Evolutionary conservation across 2,329 filamentous ascomycete genomes (phyloP), one percentile per base, ranked within the genome.

Genomic region (Hymenoscyphus albidus): DNA sequence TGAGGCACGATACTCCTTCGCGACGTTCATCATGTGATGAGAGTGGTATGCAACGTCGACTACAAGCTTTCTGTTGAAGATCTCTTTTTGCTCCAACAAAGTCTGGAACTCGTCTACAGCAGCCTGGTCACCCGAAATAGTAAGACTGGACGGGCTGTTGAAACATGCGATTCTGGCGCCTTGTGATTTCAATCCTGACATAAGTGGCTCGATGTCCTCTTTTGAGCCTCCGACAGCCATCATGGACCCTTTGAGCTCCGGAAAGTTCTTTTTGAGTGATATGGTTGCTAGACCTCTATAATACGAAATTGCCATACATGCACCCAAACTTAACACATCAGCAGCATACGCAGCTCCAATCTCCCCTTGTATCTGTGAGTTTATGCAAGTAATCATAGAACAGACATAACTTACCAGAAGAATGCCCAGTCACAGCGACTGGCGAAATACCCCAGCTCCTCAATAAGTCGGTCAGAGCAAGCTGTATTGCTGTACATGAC

Each of bases 321-420:
- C 71, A 6, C 74, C 68, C 18, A 70, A 67, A 18, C 69, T 71
- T 1, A 80, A 60, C 1, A 72, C 70, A 1, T 77, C 78, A 0
- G 77, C 71, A 0, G 80, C 75, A 61, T 80, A 83, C 0, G 81
- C 80, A 2, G 81, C 81, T 2, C 71, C 80, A 40, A 83, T 81
- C 64, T 83, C 81, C 10, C 48, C 48, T 54, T 54, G 18, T 27
- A 27, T 27, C 7, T 27, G 18, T 54, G 22, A 54, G 48, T 9
- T 27, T 54, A 9, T 54, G 48, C 48, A 27, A 54, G 18, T 10
- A 10, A 22, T 13, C 12, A 18, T 10, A 22, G 10, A 13, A 22
- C 5, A 22, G 22, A 13, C 22, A 18, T 9, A 54, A 54, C 48
- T 54, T 13, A 12, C 81, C 81, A 59, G 74, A 77, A 0, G 80